A percentile compares a stretch with the other conserved stretches of the same genome.
Conservation (phyloP, 257 asterid genomes). For the Avicennia marina region DNA sequence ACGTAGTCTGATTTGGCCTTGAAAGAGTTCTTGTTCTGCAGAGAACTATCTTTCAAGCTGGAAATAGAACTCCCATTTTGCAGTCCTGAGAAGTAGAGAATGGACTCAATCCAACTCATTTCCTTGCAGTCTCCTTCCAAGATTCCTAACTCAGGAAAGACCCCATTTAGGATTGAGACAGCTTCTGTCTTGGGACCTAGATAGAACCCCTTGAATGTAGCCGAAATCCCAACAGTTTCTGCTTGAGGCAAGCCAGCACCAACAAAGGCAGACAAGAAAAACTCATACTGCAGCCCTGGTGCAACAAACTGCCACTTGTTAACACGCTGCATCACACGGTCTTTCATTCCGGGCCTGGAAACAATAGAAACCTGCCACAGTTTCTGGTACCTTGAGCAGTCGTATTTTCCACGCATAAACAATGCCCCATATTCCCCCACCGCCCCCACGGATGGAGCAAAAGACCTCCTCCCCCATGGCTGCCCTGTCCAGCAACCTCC, state of each 20-base stretch:
- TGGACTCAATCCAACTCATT: constrained; percentile 71
- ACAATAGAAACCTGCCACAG: constrained; percentile 41
- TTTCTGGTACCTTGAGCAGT: constrained; percentile 32
- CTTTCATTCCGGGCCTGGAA: constrained; percentile 37
- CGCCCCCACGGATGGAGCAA: constrained; percentile 89
- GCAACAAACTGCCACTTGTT: constrained; percentile 63
- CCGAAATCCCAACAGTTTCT: constrained; percentile 30
- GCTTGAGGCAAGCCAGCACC: constrained; percentile 43
- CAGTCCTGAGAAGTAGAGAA: constrained; percentile 53
- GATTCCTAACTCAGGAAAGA: constrained; percentile 42
- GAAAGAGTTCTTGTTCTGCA: constrained; percentile 39
- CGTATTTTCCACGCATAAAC: constrained; percentile 65
- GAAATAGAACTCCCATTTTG: constrained; percentile 22
- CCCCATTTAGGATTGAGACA: constrained; percentile 19
- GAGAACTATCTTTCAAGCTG: constrained; percentile 37
- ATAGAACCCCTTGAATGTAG: constrained; percentile 60
- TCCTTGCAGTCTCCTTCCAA: constrained; percentile 37
- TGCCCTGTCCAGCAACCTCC: constrained; percentile 44
- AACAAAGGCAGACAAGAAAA: constrained; percentile 46
- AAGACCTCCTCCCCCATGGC: constrained; percentile 83
- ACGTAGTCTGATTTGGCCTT: constrained; percentile 77
- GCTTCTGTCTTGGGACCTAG: constrained; percentile 41
- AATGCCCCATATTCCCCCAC: constrained; percentile 71
- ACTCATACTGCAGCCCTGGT: constrained; percentile 36
- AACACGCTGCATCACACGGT: constrained; percentile 23